Percentiles rank a stretch among this genome's conserved stretches.
phyloP scores from a whole-genome alignment of 257 asterid genomes.

The Hygrophila difformis region DNA sequence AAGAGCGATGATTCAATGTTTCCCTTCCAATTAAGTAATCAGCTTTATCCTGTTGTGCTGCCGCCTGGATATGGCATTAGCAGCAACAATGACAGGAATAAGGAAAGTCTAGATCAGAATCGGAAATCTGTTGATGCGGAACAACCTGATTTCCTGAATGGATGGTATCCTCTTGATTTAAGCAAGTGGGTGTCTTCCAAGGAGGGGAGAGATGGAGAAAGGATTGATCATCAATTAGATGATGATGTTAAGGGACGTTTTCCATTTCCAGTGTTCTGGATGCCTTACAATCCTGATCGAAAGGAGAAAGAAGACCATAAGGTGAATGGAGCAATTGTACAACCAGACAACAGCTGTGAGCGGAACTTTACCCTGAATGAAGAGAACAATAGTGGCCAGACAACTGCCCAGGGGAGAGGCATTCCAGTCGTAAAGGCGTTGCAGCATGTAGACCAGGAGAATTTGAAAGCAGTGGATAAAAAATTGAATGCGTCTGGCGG shows the following conservation, averaged over 20 bases:
- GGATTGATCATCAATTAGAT: too few species aligned
- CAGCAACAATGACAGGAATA: slow-evolving; percentile 11
- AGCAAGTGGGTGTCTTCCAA: slow-evolving; percentile 17
- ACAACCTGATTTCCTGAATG: slow-evolving; percentile 20
- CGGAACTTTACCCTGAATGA: too few species aligned
- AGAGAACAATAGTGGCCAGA: slow-evolving; percentile 1
- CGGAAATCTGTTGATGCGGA: slow-evolving; percentile 9
- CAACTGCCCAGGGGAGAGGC: slow-evolving; percentile 14
- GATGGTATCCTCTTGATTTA: slow-evolving; percentile 33
- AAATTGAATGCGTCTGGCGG: slow-evolving; percentile 13
- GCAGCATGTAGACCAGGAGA: slow-evolving; percentile 11
- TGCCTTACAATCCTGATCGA: slow-evolving; percentile 41
- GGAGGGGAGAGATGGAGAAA: slow-evolving; percentile 17
- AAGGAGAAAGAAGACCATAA: slow-evolving; percentile 7
- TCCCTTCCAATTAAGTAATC: slow-evolving; percentile 28
- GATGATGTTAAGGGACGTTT: slow-evolving; percentile 17
- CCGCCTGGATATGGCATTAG: slow-evolving; percentile 22
- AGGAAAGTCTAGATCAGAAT: slow-evolving; percentile 12
- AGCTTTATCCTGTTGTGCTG: slow-evolving; percentile 29
- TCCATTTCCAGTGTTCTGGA: slow-evolving; percentile 52
- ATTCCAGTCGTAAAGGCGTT: slow-evolving; percentile 47
- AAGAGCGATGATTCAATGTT: slow-evolving; percentile 17
- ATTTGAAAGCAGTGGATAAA: slow-evolving; percentile 3
- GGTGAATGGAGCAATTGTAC: slow-evolving; percentile 6
- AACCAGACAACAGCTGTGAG: too few species aligned